These are phyloP conservation scores for Paramecium tetraurelia DNA, from an alignment of 73 alveolate species.

Conservation along the genomic window DNA sequence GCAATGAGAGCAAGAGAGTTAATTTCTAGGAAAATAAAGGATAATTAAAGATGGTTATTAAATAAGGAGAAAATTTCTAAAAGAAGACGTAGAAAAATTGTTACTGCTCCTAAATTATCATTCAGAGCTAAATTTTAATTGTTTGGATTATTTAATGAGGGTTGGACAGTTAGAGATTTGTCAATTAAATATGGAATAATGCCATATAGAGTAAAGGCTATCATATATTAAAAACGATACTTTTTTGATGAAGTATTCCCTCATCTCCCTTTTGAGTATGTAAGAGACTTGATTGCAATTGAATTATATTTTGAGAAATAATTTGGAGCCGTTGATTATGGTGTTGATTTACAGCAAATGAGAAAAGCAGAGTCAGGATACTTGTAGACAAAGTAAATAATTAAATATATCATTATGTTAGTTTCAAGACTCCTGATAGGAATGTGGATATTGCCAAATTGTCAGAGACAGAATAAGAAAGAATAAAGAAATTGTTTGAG, in stretches of 20 bases:
- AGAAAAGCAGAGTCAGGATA: conserved; percentile 11
- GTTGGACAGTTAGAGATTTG: conserved; percentile 71
- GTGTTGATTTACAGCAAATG: conserved; percentile 68
- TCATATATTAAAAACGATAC: conserved; percentile 62
- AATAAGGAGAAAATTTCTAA: neutral
- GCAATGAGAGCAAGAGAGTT: neutral
- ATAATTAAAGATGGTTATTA: neutral
- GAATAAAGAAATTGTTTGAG: conserved; percentile 29
- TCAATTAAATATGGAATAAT: conserved; percentile 73
- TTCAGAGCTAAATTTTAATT: conserved; percentile 70
- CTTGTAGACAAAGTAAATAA: conserved; percentile 4
- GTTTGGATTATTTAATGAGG: conserved; percentile 64
- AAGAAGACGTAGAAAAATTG: neutral
- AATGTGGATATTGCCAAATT: conserved; percentile 20
- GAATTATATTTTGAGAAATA: conserved; percentile 61
- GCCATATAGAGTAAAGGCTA: conserved; percentile 80
- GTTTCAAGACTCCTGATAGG: conserved; percentile 7
- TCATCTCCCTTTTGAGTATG: conserved; percentile 62
- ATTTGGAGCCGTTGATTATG: conserved; percentile 73
- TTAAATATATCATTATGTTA: neutral
- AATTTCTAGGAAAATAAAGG: neutral
- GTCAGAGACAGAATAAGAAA: neutral
- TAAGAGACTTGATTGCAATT: conserved; percentile 64
- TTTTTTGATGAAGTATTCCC: conserved; percentile 78
- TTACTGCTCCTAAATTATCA: conserved; percentile 65